A percentile compares a stretch with the other conserved stretches of the same genome.
phyloP scores from a whole-genome alignment of 108 stramenopile species.

The Cafeteria roenbergensis region DNA sequence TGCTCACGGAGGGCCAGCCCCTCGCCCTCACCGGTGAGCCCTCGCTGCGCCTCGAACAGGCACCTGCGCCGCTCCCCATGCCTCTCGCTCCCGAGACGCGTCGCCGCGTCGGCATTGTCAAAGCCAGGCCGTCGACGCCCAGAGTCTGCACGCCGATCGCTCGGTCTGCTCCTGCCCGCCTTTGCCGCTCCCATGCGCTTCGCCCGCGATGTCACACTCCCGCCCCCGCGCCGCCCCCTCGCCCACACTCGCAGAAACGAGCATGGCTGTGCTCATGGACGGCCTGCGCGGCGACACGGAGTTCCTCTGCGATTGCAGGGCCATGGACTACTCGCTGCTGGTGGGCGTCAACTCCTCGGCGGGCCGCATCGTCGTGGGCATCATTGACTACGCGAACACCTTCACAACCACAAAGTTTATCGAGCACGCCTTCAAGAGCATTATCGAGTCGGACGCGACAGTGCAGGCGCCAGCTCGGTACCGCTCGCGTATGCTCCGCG shows the following conservation, averaged over 20 bases:
- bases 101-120: no score
- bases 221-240: no score
- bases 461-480: conserved; percentile 3
- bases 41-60: no score
- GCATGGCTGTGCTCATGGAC: no score
- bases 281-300: neutral
- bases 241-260: no score
- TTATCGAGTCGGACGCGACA: neutral
- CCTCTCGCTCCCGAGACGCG: no score
- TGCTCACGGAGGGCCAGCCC: neutral
- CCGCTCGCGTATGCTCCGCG: neutral
- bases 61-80: no score
- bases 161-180: no score
- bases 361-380: neutral
- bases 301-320: neutral
- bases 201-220: no score
- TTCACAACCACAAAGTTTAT: neutral
- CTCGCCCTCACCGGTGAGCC: neutral
- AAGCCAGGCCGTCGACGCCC: no score
- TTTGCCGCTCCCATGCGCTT: no score
- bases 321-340: conserved; percentile 9
- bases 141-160: no score
- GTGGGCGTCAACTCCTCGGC: neutral
- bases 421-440: neutral
- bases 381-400: neutral